Percentiles rank a stretch among this genome's conserved stretches.
Evolutionary conservation across 305 asterid genomes (phyloP).

Genomic region (Plantago coronopus): DNA sequence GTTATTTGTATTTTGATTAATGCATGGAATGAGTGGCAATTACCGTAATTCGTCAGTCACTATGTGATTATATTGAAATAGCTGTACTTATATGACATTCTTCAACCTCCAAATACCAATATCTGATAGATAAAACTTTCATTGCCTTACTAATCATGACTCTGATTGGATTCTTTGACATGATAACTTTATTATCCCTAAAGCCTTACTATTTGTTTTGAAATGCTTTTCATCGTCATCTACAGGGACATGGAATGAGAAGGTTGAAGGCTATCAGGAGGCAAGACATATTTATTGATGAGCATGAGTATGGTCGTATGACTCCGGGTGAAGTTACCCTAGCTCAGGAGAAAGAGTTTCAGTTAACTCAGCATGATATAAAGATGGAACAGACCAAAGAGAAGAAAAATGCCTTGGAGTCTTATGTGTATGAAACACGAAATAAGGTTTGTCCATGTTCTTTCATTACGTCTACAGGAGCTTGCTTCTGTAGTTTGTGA

Average conservation of each 20-base stretch:
- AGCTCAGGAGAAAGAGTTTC: constrained; percentile 67
- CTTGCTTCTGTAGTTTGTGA: constrained; percentile 5
- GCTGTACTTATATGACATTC: not conserved
- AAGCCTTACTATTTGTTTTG: constrained; percentile 13
- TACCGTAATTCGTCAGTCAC: too few relatives aligned
- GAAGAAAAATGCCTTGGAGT: constrained; percentile 86
- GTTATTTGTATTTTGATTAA: too few relatives aligned
- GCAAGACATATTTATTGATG: constrained; percentile 57
- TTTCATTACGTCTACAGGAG: constrained; percentile 7
- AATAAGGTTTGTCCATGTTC: constrained; percentile 57
- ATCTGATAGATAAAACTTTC: not conserved
- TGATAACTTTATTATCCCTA: not conserved
- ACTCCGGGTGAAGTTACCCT: constrained; percentile 49
- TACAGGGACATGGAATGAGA: constrained; percentile 62
- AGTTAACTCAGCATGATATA: constrained; percentile 69
- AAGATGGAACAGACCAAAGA: constrained; percentile 90
- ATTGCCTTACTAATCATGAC: not conserved
- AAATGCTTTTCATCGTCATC: constrained; percentile 19
- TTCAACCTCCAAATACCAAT: not conserved
- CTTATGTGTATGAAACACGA: constrained; percentile 88
- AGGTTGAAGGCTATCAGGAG: constrained; percentile 57
- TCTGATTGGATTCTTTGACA: not conserved
- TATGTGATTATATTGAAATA: too few relatives aligned
- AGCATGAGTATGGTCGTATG: constrained; percentile 60
- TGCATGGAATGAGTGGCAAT: too few relatives aligned